A percentile compares a stretch with the other conserved stretches of the same genome.
These are phyloP conservation scores for Stagonosporopsis rhizophila DNA, from an alignment of 2,329 filamentous ascomycete genomes.

Conservation along the genomic window DNA sequence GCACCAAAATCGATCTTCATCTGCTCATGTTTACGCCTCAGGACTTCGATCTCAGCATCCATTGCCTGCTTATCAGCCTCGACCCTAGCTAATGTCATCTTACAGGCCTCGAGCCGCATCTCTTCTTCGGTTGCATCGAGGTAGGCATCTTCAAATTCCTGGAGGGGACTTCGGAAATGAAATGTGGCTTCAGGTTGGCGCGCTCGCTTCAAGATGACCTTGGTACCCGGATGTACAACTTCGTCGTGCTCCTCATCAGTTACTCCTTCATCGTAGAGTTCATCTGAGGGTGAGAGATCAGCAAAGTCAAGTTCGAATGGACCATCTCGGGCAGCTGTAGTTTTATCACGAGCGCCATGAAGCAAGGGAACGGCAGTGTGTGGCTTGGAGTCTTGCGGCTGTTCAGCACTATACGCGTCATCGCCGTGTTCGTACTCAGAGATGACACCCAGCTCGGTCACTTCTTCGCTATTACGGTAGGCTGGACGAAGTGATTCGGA, in stretches of 20 bases:
- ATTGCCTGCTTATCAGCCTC: constrained; percentile 19
- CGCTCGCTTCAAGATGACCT: constrained; percentile 3
- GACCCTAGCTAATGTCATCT: not conserved
- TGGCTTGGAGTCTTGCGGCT: not conserved
- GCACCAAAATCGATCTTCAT: constrained; percentile 16
- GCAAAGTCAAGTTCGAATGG: constrained; percentile 19
- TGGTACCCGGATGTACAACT: constrained; percentile 6
- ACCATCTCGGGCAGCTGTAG: not conserved
- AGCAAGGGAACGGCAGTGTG: no score
- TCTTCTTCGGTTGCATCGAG: constrained; percentile 28
- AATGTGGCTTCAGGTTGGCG: constrained; percentile 6
- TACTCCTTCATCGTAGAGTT: not conserved
- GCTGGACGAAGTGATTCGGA: constrained; percentile 22
- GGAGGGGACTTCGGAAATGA: constrained; percentile 28
- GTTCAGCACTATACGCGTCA: not conserved
- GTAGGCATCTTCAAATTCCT: constrained; percentile 30
- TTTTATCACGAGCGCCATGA: not conserved
- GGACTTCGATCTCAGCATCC: constrained; percentile 14
- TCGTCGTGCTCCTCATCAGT: not conserved
- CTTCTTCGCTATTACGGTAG: constrained; percentile 20
- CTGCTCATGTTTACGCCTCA: constrained; percentile 21
- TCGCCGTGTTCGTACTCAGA: constrained; percentile 23
- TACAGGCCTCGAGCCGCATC: constrained; percentile 13
- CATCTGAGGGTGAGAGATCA: constrained; percentile 24
- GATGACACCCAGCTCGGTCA: constrained; percentile 27